Percentiles rank a stretch among this genome's conserved stretches.
Conservation (phyloP, 2,329 filamentous ascomycete genomes). For the Aureobasidium lini region DNA sequence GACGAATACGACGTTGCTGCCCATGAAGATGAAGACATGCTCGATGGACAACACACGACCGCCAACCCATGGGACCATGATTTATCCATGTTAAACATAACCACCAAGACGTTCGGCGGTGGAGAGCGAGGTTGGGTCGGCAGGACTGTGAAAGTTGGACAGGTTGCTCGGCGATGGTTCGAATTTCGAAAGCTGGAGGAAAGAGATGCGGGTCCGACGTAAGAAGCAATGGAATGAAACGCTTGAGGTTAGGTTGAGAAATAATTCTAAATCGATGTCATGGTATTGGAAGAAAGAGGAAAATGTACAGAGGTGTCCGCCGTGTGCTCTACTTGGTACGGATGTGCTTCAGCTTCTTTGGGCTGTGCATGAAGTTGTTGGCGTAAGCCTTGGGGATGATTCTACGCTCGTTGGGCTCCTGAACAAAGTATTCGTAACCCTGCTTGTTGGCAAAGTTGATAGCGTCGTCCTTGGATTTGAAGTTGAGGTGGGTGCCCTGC, state of each 20-base stretch:
- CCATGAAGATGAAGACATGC: neutral
- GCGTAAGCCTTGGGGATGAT: slow-evolving; percentile 90
- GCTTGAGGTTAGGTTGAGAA: neutral
- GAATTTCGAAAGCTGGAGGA: slow-evolving; percentile 21
- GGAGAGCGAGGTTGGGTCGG: slow-evolving; percentile 40
- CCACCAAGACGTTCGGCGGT: slow-evolving; percentile 33
- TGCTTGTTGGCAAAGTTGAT: slow-evolving; percentile 96
- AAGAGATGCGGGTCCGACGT: neutral
- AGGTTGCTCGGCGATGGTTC: slow-evolving; percentile 40
- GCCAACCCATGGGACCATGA: slow-evolving; percentile 36
- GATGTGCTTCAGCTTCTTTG: slow-evolving; percentile 77
- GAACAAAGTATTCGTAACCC: slow-evolving; percentile 97
- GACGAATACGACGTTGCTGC: slow-evolving; percentile 5
- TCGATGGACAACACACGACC: neutral
- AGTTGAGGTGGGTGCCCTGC: slow-evolving; percentile 87
- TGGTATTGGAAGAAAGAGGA: slow-evolving; percentile 11
- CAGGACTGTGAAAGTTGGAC: slow-evolving; percentile 36
- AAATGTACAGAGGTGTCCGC: slow-evolving; percentile 11
- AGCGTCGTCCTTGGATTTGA: slow-evolving; percentile 89
- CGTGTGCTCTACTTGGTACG: slow-evolving; percentile 58
- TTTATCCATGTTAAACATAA: slow-evolving; percentile 41
- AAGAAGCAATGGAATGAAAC: neutral
- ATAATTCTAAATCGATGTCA: slow-evolving; percentile 6
- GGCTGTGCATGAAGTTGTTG: slow-evolving; percentile 85
- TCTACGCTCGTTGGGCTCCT: slow-evolving; percentile 86